Evolutionary conservation across 495 filamentous ascomycete genomes (phyloP), one percentile per base, ranked within the genome.

Genomic region (Penicillium robsamsonii): DNA sequence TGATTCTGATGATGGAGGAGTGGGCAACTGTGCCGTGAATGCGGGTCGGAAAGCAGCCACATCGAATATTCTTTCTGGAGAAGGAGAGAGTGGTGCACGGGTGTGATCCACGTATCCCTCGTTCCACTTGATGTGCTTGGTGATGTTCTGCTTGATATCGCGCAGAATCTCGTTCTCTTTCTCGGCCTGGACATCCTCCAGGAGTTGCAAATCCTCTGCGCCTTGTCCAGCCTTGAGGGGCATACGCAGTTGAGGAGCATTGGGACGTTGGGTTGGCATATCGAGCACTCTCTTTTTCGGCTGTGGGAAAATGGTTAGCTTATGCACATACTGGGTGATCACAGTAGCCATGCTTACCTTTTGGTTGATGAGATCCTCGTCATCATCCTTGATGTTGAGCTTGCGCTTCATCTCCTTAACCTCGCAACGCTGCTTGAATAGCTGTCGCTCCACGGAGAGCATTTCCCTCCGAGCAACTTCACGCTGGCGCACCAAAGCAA

Each of bases 311-410:
- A 31, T 55, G 77, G 81, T 81, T 53, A 75, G 72, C 73, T 61
- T 54, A 35, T 35, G 46, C 50, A 50, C 33, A 59, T 49, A 40
- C 48, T 42, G 35, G 22, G 11, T 7, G 17, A 38, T 12, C 18
- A 29, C 49, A 46, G 12, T 31, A 20, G 35, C 29, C 2, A 57
- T 38, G 58, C 82, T 72, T 75, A 92, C 91, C 84, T 94, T 94
- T 65, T 92, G 88, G 72, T 93, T 93, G 77, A 95, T 86, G 61
- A 97, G 83, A 64, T 97, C 93, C 61, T 97, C 95, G 70, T 97
- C 94, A 56, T 93, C 90, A 52, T 84, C 86, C 78, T 92, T 96
- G 75, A 96, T 89, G 60, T 87, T 85, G 48, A 96, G 81, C 67
- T 89, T 91, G 64, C 88, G 80, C 78, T 97, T 97, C 65, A 86